A percentile compares a stretch with the other conserved stretches of the same genome.
Conservation (phyloP, 2,329 filamentous ascomycete species). For the Kalaharituber pfeilii region DNA sequence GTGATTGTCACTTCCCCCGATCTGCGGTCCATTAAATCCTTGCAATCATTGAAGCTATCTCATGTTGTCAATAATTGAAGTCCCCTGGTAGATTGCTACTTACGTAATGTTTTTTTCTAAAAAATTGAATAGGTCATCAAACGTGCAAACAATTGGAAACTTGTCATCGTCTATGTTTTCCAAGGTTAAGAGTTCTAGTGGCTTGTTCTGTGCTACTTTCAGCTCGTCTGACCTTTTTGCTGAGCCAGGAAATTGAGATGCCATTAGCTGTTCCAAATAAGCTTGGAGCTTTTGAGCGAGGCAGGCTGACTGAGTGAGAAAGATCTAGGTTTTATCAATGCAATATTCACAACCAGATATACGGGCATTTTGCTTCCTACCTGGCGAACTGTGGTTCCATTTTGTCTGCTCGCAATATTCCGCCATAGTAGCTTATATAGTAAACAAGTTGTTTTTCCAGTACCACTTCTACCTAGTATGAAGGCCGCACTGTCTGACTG, state of each 20-base stretch:
- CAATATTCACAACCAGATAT: no score
- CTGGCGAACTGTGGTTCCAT: not conserved
- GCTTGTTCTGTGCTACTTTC: not conserved
- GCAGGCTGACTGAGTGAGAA: slow-evolving; percentile 21
- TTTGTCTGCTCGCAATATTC: slow-evolving; percentile 8
- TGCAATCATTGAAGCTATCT: no score
- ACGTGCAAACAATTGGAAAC: slow-evolving; percentile 24
- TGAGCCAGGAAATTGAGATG: slow-evolving; percentile 6
- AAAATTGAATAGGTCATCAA: slow-evolving; percentile 18
- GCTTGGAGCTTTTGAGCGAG: slow-evolving; percentile 20
- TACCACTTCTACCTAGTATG: slow-evolving; percentile 25
- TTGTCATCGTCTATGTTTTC: not conserved
- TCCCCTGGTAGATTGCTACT: no score
- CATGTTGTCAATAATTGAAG: no score
- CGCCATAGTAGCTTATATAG: slow-evolving; percentile 24
- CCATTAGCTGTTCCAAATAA: slow-evolving; percentile 20
- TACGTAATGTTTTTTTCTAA: slow-evolving; percentile 4
- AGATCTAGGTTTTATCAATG: no score
- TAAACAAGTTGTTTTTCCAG: slow-evolving; percentile 25
- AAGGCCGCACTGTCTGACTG: slow-evolving; percentile 22
- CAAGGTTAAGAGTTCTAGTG: not conserved
- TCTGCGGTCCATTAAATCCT: no score
- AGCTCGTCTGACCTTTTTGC: not conserved
- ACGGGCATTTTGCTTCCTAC: no score
- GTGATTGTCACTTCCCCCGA: no score